Percentiles rank a stretch among this genome's conserved stretches.
Evolutionary conservation across 1,284 basidiomycete genomes (phyloP).

Genomic region (Boletus mariae): DNA sequence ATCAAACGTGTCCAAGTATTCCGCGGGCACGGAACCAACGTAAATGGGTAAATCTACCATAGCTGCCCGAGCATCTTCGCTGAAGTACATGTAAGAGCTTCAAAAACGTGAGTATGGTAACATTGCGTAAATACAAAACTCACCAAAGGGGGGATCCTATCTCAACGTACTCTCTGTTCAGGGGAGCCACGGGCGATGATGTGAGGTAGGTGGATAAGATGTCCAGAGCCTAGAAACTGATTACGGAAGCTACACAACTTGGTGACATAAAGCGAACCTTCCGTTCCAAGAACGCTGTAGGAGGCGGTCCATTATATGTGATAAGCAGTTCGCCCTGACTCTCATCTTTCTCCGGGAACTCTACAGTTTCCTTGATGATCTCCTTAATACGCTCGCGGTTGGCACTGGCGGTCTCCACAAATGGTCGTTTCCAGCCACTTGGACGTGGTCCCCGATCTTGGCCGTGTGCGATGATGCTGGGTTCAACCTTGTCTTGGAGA

Average conservation of each 20-base stretch:
- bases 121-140: conserved; percentile 3
- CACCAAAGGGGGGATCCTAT: conserved; percentile 85
- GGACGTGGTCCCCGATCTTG: conserved; percentile 67
- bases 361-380: conserved; percentile 63
- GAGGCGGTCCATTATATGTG: conserved; percentile 76
- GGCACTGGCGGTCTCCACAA: conserved; percentile 84
- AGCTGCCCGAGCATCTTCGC: conserved; percentile 75
- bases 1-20: conserved; percentile 73
- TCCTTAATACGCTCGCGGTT: conserved; percentile 54
- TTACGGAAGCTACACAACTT: conserved; percentile 1
- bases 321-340: conserved; percentile 87
- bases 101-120: conserved; percentile 21
- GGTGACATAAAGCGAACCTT: conserved; percentile 48
- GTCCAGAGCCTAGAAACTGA: conserved; percentile 65
- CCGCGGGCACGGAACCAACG: conserved; percentile 81
- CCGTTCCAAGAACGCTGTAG: conserved; percentile 71
- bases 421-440: conserved; percentile 88
- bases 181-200: conserved; percentile 82
- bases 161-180: conserved; percentile 94
- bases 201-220: conserved; percentile 88
- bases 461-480: conserved; percentile 72
- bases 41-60: conserved; percentile 74
- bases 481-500: conserved; percentile 80
- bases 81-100: conserved; percentile 84
- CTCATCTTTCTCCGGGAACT: conserved; percentile 99